phyloP scores from a whole-genome alignment of 306 rosid species.

The Lathyrus aphaca region DNA sequence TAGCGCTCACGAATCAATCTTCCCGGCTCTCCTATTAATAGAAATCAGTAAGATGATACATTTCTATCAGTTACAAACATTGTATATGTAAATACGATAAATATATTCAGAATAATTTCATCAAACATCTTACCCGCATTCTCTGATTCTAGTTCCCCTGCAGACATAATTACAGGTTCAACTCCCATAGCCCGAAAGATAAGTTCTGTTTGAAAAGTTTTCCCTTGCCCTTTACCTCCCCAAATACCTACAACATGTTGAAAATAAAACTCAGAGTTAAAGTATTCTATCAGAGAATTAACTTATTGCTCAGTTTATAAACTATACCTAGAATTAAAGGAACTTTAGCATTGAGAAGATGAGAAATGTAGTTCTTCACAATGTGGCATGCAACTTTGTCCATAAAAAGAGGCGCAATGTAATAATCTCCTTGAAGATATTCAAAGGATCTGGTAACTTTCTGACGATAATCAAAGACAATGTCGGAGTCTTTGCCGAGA shows the following conservation, averaged over 20 bases:
- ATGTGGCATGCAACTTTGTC: slow-evolving; percentile 81
- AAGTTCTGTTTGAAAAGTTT: slow-evolving; percentile 97
- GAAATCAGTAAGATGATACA: slow-evolving; percentile 36
- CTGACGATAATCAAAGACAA: slow-evolving; percentile 96
- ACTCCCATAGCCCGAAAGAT: slow-evolving; percentile 91
- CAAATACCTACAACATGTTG: slow-evolving; percentile 67
- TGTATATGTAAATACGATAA: not conserved
- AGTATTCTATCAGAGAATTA: no score
- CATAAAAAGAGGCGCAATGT: slow-evolving; percentile 94
- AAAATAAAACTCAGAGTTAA: slow-evolving; percentile 17
- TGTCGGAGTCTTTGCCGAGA: slow-evolving; percentile 91
- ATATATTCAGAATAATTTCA: not conserved
- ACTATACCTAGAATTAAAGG: slow-evolving; percentile 86
- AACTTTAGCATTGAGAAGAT: slow-evolving; percentile 71
- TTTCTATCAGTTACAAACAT: slow-evolving; percentile 29
- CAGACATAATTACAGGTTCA: slow-evolving; percentile 95
- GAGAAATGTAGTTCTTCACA: slow-evolving; percentile 85
- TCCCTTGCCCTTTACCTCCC: slow-evolving; percentile 99
- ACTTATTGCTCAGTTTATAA: slow-evolving; percentile 6
- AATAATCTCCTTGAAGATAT: slow-evolving; percentile 88
- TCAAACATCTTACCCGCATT: slow-evolving; percentile 78
- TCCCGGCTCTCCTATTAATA: slow-evolving; percentile 88
- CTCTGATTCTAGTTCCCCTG: slow-evolving; percentile 97
- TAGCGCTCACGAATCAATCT: slow-evolving; percentile 90
- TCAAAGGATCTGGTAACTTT: slow-evolving; percentile 82